A percentile compares a stretch with the other conserved stretches of the same genome.
These are phyloP conservation scores for Nepenthes alata DNA, from an alignment of 179 eudicot species.

Conservation along the genomic window DNA sequence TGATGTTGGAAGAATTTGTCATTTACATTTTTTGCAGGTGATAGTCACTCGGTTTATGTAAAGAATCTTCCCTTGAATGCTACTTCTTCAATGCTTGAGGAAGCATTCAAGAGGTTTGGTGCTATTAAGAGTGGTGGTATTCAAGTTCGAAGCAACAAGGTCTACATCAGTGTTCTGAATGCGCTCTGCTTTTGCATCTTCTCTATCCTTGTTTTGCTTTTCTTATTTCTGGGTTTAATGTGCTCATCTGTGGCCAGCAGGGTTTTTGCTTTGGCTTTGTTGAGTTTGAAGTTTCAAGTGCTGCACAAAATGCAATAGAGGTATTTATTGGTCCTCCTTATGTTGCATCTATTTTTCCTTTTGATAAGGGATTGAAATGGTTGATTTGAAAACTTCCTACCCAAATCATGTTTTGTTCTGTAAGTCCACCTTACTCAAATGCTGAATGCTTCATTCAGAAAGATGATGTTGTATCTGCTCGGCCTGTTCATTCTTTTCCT, in stretches of 20 bases:
- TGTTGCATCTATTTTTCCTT: too few species aligned
- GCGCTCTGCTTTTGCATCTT: neutral
- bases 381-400: too few species aligned
- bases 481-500: too few species aligned
- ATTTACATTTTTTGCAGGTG: slow-evolving; percentile 32
- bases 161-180: slow-evolving; percentile 10
- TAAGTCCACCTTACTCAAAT: too few species aligned
- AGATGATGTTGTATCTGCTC: too few species aligned
- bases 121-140: slow-evolving; percentile 61
- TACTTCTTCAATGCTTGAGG: slow-evolving; percentile 35
- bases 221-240: neutral
- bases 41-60: slow-evolving; percentile 57
- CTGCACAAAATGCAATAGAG: slow-evolving; percentile 68
- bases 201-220: neutral
- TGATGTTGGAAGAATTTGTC: neutral
- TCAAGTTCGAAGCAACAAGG: slow-evolving; percentile 68
- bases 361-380: too few species aligned
- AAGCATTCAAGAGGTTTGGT: slow-evolving; percentile 69
- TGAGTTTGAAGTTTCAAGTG: slow-evolving; percentile 63
- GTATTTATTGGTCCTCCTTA: slow-evolving; percentile 16
- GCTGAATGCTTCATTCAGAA: too few species aligned
- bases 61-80: slow-evolving; percentile 63
- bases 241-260: slow-evolving; percentile 15
- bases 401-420: too few species aligned
- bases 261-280: slow-evolving; percentile 73